These are phyloP conservation scores for Backusella liffmaniae DNA, from an alignment of 192 early-diverging fungal genomes.

Conservation along the genomic window DNA sequence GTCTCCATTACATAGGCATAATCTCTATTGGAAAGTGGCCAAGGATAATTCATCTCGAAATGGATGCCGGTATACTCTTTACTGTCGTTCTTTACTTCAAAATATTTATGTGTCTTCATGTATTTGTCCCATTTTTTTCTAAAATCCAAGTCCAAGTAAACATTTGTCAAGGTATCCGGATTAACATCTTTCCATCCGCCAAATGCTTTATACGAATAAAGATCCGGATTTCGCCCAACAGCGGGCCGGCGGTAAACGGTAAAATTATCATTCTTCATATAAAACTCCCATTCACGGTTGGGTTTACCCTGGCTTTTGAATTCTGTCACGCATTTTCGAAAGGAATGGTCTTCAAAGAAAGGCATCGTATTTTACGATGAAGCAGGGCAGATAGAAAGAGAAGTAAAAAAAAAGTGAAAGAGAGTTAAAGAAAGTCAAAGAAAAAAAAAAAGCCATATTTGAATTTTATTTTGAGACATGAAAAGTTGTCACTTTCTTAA, in stretches of 20 bases:
- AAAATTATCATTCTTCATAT: conserved; percentile 43
- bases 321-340: neutral
- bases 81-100: neutral
- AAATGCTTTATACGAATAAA: conserved; percentile 49
- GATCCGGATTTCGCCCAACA: conserved; percentile 33
- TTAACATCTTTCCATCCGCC: conserved; percentile 45
- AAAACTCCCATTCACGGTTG: conserved; percentile 33
- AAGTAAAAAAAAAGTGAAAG: neutral
- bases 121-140: conserved; percentile 54
- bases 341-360: neutral
- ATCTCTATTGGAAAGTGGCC: conserved; percentile 48
- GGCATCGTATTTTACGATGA: neutral
- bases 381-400: neutral
- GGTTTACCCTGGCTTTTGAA: conserved; percentile 21
- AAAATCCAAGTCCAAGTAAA: conserved; percentile 50
- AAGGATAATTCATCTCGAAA: conserved; percentile 36
- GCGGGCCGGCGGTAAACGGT: conserved; percentile 39
- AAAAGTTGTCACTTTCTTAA: neutral
- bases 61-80: neutral
- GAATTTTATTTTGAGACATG: neutral
- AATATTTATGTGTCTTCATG: conserved; percentile 44
- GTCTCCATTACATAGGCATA: conserved; percentile 44
- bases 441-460: neutral
- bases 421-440: neutral
- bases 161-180: conserved; percentile 42